Conservation (phyloP, 345 rosid species). For the Hibiscus tridactylites region DNA sequence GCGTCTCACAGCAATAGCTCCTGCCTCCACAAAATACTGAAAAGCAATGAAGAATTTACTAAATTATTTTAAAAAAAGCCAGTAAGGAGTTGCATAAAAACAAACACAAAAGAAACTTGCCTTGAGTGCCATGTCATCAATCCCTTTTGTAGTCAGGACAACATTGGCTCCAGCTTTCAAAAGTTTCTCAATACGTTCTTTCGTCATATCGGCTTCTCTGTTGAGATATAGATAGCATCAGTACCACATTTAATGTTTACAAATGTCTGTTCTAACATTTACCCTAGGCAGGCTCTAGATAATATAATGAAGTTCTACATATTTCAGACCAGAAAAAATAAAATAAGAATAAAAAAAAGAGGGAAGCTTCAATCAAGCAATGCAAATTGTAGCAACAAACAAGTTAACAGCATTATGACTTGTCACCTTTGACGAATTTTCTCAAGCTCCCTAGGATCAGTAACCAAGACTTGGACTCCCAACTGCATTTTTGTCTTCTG, state of each 20-base stretch:
- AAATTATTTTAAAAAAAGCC: not conserved
- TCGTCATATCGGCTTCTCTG: conserved; percentile 98
- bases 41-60: conserved; percentile 8
- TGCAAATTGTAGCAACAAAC: not conserved
- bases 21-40: conserved; percentile 96
- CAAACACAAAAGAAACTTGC: conserved; percentile 19
- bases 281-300: not conserved
- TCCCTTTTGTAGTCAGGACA: conserved; percentile 87
- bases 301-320: not conserved
- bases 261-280: not conserved
- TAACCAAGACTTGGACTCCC: conserved; percentile 87
- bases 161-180: conserved; percentile 98
- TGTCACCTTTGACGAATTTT: conserved; percentile 76
- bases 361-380: not conserved
- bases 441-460: conserved; percentile 97
- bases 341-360: not conserved
- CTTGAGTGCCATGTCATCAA: conserved; percentile 99
- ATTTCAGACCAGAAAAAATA: not conserved
- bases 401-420: not conserved
- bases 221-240: conserved; percentile 16
- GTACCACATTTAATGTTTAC: not conserved
- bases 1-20: conserved; percentile 97
- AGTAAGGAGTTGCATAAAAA: not conserved
- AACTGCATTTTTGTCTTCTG: conserved; percentile 95
- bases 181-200: conserved; percentile 90